Base-by-base conservation (phyloP, 495 filamentous ascomycete species). In the Neurospora cerealis region DNA sequence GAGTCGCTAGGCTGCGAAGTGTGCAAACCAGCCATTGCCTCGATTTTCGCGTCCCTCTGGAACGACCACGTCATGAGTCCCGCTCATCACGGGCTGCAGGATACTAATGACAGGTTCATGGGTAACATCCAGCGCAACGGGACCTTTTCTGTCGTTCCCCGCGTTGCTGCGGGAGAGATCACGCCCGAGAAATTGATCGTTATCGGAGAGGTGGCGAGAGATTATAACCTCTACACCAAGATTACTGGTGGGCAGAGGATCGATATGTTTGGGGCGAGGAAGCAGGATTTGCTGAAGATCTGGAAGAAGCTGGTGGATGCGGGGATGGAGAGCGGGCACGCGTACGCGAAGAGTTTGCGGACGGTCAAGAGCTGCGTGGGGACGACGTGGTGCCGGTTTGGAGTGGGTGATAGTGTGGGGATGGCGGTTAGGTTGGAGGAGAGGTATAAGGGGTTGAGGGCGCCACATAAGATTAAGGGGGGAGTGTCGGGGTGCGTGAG, bases 331-430 rank as follows among this genome's bases (percentile, higher is more conserved):
- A 93, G 90, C 79, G 95, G 95, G 0, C 94, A 98, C 79, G 95
- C 94, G 3, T 98, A 98, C 79, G 95, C 93, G 37, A 98, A 98
- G 83, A 91, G 92, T 28, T 83, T 98, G 71, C 88, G 95, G 62
- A 97, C 95, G 10, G 92, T 98, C 76, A 98, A 97, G 88, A 93
- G 91, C 76, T 98, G 95, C 77, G 95, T 98, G 4, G 95, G 95
- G 37, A 96, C 92, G 2, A 96, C 93, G 3, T 98, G 95, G 95
- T 98, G 95, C 77, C 87, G 95, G 7, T 98, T 93, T 76, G 95
- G 95, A 74, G 90, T 97, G 73, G 93, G 93, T 46, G 95, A 98
- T 83, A 96, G 92, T 83, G 95, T 98, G n/a, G 95, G 95, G 34
- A 95, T 98, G 92, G 95, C 95, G 1, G 91, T 98, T 32, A 88